Evolutionary conservation across 805 yeast genomes (phyloP).

Genomic region (Lachancea cidri): DNA sequence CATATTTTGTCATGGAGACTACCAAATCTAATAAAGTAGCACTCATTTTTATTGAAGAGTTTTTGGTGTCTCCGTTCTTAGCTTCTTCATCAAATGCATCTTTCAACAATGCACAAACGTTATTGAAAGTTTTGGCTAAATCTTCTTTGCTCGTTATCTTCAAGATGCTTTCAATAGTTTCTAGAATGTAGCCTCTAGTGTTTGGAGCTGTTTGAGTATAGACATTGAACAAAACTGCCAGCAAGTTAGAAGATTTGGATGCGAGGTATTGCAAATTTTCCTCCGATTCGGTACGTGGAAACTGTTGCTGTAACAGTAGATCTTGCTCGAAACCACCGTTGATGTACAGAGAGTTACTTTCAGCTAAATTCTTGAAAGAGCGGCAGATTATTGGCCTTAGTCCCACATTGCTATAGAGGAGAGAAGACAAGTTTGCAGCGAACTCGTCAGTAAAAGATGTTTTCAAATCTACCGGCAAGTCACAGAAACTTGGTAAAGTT

Average conservation of each 20-base stretch:
- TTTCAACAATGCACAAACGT: slow-evolving; percentile 75
- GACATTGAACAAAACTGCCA: slow-evolving; percentile 87
- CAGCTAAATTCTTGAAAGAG: slow-evolving; percentile 70
- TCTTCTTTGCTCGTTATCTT: slow-evolving; percentile 64
- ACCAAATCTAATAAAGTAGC: slow-evolving; percentile 89
- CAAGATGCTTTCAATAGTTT: slow-evolving; percentile 77
- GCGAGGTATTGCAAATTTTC: slow-evolving; percentile 59
- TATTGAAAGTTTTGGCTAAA: slow-evolving; percentile 70
- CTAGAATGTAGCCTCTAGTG: slow-evolving; percentile 76
- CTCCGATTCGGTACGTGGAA: slow-evolving; percentile 52
- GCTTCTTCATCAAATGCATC: slow-evolving; percentile 62
- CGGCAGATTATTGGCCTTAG: slow-evolving; percentile 81
- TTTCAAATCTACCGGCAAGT: slow-evolving; percentile 70
- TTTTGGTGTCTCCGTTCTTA: slow-evolving; percentile 26
- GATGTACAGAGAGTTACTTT: slow-evolving; percentile 55
- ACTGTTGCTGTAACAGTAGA: slow-evolving; percentile 52
- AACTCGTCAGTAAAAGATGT: slow-evolving; percentile 65
- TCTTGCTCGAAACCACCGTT: slow-evolving; percentile 48
- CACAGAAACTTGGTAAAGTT: slow-evolving; percentile 81
- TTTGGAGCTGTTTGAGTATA: slow-evolving; percentile 86
- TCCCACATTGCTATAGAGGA: slow-evolving; percentile 68
- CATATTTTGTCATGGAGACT: slow-evolving; percentile 79
- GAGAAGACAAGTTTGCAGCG: slow-evolving; percentile 69
- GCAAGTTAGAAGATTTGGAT: slow-evolving; percentile 62
- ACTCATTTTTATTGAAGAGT: slow-evolving; percentile 47